These are phyloP conservation scores for Penicillium occitanis DNA, from an alignment of 2,329 filamentous ascomycete species.

Conservation along the genomic window DNA sequence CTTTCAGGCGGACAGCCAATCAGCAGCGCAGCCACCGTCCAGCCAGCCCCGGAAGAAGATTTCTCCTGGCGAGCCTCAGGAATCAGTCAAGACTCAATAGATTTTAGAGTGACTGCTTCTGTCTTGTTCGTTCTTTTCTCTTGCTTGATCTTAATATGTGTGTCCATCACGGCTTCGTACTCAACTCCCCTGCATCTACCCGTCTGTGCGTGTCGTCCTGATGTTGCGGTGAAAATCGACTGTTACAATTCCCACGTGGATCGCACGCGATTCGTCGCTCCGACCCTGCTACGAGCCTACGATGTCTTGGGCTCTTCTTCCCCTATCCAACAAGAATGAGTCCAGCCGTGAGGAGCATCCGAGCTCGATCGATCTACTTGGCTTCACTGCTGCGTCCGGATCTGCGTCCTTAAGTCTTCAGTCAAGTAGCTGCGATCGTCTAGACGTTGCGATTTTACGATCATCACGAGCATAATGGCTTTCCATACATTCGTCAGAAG, in stretches of 20 bases:
- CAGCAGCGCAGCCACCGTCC: conserved; percentile 1
- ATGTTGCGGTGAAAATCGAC: conserved; percentile 1
- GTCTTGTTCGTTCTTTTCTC: background rate
- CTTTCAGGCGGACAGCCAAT: conserved; percentile 9
- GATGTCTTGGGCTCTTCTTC: background rate
- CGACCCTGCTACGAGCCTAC: background rate
- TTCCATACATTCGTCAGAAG: conserved; percentile 2
- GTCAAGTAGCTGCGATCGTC: background rate
- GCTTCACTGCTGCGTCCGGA: no score
- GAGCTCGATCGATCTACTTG: background rate
- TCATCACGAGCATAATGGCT: background rate
- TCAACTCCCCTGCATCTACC: background rate
- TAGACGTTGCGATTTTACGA: background rate
- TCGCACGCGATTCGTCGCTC: background rate
- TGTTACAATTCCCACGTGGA: background rate
- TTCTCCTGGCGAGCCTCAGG: background rate
- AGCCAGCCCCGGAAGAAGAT: background rate
- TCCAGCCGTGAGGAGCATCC: background rate
- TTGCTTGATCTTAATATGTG: background rate
- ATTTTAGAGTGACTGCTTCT: background rate
- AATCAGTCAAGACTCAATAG: background rate
- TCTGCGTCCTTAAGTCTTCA: no score
- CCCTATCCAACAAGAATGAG: conserved; percentile 3
- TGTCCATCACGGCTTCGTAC: background rate
- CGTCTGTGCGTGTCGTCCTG: background rate